Base-by-base conservation (phyloP, 2,329 filamentous ascomycete genomes). In the Aureobasidium pullulans region DNA sequence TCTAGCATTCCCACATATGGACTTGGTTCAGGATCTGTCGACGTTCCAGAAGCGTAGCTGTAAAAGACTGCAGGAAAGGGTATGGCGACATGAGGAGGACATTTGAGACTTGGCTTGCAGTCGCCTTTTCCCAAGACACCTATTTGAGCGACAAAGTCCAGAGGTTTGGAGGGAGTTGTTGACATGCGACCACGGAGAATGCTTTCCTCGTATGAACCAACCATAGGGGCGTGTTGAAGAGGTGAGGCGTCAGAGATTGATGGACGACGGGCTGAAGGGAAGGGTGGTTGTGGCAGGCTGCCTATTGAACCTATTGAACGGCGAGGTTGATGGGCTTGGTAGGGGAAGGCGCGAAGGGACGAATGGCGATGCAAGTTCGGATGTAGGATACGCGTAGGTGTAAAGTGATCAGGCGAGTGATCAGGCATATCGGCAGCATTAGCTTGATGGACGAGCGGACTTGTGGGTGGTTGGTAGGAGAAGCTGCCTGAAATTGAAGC, bases 21-120 rank as follows among this genome's bases (percentile, higher is more conserved):
- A 69, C 93, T 97, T 2, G 93, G 94, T 3, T 90, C 92, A 1
- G 62, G 56, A 67, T 96, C 91, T 59, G 92, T 87, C 3, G 81
- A 79, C 31, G 84, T 87, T 4, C 86, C 87, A 56, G 80, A 86
- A 19, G 84, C 84, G 71, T 96, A 96, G 74, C 88, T 96, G 76
- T 97, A 99, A 68, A 96, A 99, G 0, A 97, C 93, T 1, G 93
- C 94, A 1, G 91, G 90, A 67, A 97, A 97, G 0, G 90, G 87
- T 3, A 99, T 78, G 0, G 88, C 93, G 59, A 96, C 90, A 71
- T 99, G 94, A 7, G 91, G 80, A 1, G 94, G 94, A 68, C 94
- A 97, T 61, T 84, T 85, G 16, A 97, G 78, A 66, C 82, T 92
- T 1, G 90, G 75, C 71, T 92, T 96, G 78, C 93, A 96, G 66